Percentiles rank a stretch among this genome's conserved stretches.
phyloP scores from a whole-genome alignment of 129 eudicot genomes.

The Artemisia annua region DNA sequence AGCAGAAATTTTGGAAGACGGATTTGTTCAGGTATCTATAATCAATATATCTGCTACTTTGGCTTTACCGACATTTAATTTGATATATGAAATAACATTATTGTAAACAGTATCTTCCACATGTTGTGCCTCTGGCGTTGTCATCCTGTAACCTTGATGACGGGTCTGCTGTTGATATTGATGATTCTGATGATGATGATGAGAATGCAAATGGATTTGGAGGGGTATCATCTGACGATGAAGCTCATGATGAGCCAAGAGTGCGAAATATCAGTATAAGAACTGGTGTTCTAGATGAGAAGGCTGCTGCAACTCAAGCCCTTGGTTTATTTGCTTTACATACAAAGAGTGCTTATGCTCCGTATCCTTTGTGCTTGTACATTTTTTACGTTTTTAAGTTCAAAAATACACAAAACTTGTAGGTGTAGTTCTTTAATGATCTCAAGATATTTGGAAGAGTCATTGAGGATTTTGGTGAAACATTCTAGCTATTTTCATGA shows the following conservation, averaged over 20 bases:
- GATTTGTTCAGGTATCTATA: conserved; percentile 70
- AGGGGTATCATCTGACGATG: conserved; percentile 98
- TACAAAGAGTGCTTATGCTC: conserved; percentile 78
- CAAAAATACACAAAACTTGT: neutral
- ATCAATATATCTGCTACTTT: neutral
- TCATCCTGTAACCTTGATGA: conserved; percentile 97
- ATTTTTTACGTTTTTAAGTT: neutral
- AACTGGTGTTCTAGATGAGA: conserved; percentile 98
- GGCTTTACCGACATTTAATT: neutral
- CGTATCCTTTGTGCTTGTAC: conserved; percentile 82
- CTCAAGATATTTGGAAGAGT: conserved; percentile 84
- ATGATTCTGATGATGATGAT: conserved; percentile 79
- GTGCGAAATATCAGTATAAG: conserved; percentile 91
- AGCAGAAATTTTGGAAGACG: conserved; percentile 87
- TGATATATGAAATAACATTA: conserved; percentile 15
- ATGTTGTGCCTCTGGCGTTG: conserved; percentile 82
- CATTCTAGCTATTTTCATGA: conserved; percentile 94
- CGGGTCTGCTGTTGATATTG: conserved; percentile 96
- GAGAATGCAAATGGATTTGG: conserved; percentile 83
- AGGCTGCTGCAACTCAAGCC: conserved; percentile 99
- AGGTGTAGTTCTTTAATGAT: conserved; percentile 51
- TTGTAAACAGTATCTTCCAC: conserved; percentile 85
- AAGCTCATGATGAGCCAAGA: conserved; percentile 98
- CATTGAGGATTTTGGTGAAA: conserved; percentile 73
- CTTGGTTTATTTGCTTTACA: conserved; percentile 92